phyloP scores from a whole-genome alignment of 768 basidiomycete species.

The Boletus coccyginus region DNA sequence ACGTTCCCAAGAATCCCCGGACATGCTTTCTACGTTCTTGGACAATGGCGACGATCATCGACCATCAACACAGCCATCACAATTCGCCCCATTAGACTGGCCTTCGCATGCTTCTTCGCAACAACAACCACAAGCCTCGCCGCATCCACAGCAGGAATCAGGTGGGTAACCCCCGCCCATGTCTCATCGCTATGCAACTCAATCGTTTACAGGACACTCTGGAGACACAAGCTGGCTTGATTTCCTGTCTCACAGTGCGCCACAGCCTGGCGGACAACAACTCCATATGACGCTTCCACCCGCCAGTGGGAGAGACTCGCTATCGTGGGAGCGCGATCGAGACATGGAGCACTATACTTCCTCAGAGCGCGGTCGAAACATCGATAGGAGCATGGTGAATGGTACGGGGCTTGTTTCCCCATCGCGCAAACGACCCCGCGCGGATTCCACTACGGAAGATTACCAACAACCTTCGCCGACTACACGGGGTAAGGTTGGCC shows the following conservation, averaged over 20 bases:
- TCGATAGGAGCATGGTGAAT: conserved; percentile 19
- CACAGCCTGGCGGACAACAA: conserved; percentile 25
- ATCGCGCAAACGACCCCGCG: conserved; percentile 30
- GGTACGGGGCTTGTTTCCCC: conserved; percentile 19
- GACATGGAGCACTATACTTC: conserved; percentile 28
- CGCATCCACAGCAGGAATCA: conserved; percentile 24
- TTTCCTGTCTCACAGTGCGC: conserved; percentile 28
- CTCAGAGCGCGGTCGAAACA: conserved; percentile 25
- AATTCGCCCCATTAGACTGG: conserved; percentile 32
- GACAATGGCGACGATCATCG: conserved; percentile 30
- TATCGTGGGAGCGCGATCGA: conserved; percentile 34
- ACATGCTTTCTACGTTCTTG: conserved; percentile 29
- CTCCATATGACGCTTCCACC: conserved; percentile 31
- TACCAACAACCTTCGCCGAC: conserved; percentile 21
- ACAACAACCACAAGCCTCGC: conserved; percentile 15
- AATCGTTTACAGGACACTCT: conserved; percentile 19
- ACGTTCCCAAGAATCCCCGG: conserved; percentile 26
- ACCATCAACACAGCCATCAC: conserved; percentile 21
- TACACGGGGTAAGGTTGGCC: conserved; percentile 15
- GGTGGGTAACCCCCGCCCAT: conserved; percentile 8
- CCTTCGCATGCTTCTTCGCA: conserved; percentile 31
- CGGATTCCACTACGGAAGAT: conserved; percentile 20
- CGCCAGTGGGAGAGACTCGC: conserved; percentile 21
- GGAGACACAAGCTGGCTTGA: conserved; percentile 34
- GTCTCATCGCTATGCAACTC: not conserved